These are phyloP conservation scores for Dianthus caryophyllus DNA, from an alignment of 148 eudicot species.

Conservation along the genomic window DNA sequence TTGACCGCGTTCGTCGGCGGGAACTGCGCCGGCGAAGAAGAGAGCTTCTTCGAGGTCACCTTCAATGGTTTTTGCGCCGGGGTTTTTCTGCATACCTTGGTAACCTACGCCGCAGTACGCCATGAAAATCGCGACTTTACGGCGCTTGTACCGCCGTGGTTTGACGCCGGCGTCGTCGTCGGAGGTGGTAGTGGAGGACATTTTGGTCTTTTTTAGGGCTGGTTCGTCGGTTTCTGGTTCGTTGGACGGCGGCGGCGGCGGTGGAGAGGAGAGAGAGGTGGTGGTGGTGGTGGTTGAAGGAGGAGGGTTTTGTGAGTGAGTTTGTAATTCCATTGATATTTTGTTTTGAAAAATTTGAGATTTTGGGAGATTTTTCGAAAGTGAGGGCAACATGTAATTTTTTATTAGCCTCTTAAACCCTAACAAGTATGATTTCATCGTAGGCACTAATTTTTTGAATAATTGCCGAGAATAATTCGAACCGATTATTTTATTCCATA, in stretches of 20 bases:
- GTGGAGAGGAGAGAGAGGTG: no score
- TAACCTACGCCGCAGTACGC: conserved; percentile 93
- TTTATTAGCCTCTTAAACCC: neutral
- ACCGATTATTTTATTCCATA: no score
- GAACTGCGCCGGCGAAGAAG: conserved; percentile 60
- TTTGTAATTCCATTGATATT: neutral
- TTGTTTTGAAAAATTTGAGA: neutral
- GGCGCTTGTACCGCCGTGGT: conserved; percentile 57
- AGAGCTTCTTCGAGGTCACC: conserved; percentile 92
- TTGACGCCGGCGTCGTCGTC: conserved; percentile 19
- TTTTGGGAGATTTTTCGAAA: neutral
- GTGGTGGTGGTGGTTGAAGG: neutral
- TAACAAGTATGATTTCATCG: no score
- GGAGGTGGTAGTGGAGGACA: conserved; percentile 53
- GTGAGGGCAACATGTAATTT: neutral
- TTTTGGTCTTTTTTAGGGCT: conserved; percentile 49
- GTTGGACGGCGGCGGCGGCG: neutral
- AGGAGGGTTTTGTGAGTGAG: neutral
- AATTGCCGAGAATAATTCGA: no score
- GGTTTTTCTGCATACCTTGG: conserved; percentile 95
- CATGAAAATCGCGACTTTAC: conserved; percentile 80
- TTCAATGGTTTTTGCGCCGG: conserved; percentile 96
- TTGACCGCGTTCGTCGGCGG: conserved; percentile 52
- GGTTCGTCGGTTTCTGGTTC: conserved; percentile 25
- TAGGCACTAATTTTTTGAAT: no score